Evolutionary conservation across 306 rosid genomes (phyloP).

Genomic region (Quercus alba): DNA sequence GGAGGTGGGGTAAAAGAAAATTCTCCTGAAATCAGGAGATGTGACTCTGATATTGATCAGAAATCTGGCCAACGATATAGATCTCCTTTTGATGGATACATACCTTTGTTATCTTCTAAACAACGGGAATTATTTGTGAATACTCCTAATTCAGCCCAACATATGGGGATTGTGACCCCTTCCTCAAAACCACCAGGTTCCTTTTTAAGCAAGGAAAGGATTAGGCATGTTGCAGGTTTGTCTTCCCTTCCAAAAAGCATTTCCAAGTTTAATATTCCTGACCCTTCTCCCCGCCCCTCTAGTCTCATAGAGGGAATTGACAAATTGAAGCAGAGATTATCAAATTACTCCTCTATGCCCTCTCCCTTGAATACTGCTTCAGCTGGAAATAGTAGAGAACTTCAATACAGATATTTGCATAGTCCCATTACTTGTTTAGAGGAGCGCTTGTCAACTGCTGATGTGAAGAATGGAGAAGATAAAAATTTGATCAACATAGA

Average conservation of each 20-base stretch:
- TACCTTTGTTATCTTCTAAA: constrained; percentile 21
- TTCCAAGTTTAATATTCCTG: constrained; percentile 42
- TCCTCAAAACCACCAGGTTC: constrained; percentile 28
- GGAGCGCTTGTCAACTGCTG: constrained; percentile 31
- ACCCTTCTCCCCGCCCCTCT: constrained; percentile 49
- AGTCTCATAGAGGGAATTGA: constrained; percentile 56
- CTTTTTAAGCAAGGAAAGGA: constrained; percentile 20
- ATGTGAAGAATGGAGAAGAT: constrained; percentile 27
- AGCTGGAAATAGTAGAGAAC: constrained; percentile 25
- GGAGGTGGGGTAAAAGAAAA: constrained; percentile 26
- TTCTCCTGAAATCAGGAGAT: constrained; percentile 25
- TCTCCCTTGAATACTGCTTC: constrained; percentile 26
- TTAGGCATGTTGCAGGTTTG: constrained; percentile 20
- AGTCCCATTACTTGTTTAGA: constrained; percentile 37
- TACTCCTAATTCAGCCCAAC: constrained; percentile 41
- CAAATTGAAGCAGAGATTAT: constrained; percentile 48
- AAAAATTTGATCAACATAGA: constrained; percentile 30
- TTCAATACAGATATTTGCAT: constrained; percentile 28
- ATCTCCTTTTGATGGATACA: constrained; percentile 31
- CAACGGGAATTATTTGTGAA: constrained; percentile 21
- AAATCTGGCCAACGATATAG: constrained; percentile 29
- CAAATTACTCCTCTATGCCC: constrained; percentile 49
- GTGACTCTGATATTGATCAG: constrained; percentile 12
- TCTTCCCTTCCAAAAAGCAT: constrained; percentile 48
- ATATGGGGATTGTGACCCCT: constrained; percentile 37